Evolutionary conservation across 2,329 filamentous ascomycete genomes (phyloP), one percentile per base, ranked within the genome.

Genomic region (Didymella pomorum): DNA sequence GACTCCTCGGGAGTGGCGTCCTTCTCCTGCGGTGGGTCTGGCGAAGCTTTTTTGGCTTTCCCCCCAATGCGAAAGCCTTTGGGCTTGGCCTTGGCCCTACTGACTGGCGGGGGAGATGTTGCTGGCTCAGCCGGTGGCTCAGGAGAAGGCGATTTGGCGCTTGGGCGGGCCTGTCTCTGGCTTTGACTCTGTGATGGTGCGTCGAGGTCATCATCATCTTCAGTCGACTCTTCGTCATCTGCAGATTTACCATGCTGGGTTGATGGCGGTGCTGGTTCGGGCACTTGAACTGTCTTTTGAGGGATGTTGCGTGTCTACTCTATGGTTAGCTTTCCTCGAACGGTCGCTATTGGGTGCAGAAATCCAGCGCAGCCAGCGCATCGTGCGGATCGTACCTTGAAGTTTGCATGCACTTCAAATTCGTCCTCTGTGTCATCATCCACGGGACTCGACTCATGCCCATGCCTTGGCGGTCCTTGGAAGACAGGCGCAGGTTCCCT

Each of bases 131-230:
- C 23, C 7, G 42, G 33, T 12, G 28, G 37, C 28, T 63, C 45
- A 14, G 60, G 52, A 16, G 58, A 53, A 14, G 64, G 47, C 23
- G 57, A 50, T 16, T 58, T 53, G n/a, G 12, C 42, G n/a, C 18
- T 56, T 11, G 44, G 3, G n/a, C 29, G 26, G 33, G 47, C 29
- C 29, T 39, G 47, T 11, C 12, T 57, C 26, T 67, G 65, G 21
- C 58, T 66, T 26, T 65, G 62, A 29, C 51, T 65, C 23, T 55
- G 70, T 2, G 60, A 46, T 11, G 71, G 71, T 7, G 66, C 72
- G 63, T 79, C 78, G 11, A 80, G 69, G 49, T 81, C 78, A 4
- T 78, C 76, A 23, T 79, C 78, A 45, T 76, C 78, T 5, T 75
- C 73, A 18, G 75, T 76, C 10, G 59, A 55, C 8, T 60, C 65